Evolutionary conservation across 345 rosid genomes (phyloP), one percentile per base, ranked within the genome.

Genomic region (Excoecaria cochinchinensis): DNA sequence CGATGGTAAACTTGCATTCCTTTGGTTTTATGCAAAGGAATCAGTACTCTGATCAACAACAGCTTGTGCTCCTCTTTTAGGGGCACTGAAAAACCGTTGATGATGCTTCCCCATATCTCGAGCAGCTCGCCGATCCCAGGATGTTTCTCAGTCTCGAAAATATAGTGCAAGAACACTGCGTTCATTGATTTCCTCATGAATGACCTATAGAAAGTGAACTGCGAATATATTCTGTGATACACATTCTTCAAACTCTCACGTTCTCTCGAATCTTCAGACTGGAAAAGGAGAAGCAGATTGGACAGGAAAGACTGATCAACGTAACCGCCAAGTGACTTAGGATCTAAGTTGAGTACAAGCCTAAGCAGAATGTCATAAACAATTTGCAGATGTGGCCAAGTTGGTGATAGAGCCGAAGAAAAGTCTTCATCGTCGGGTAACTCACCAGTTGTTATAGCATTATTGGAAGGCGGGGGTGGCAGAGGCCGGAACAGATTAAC

Each of bases 51-150:
- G 77, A 84, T 86, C 67, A 89, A 64, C 81, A 87, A 84, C 75
- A 87, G 73, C 87, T 86, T 89, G 83, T 90, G 95, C 81, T 89
- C 92, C 16, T 86, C 91, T 79, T 86, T 87, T 8, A 87, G 44
- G 0, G 92, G 95, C 21, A 90, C 90, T 0, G 89, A 78, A 64
- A 89, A 87, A 12, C 95, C 92, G 10, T 89, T 86, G 63, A 89
- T 89, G 74, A 89, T 87, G 73, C 90, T 90, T 73, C 90, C 92
- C 80, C 87, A 89, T 77, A 86, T 87, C 85, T 89, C 92, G 7
- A 87, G 87, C 67, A 89, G 42, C 70, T 90, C 91, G 0, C 82
- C 78, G 0, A 86, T 86, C 74, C 92, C 90, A 21, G 77, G 68
- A 51, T 89, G 90, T 85, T 76, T 84, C 80, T 86, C 90, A 1